Evolutionary conservation across 2,329 filamentous ascomycete species (phyloP), one percentile per base, ranked within the genome.

Genomic region (Alternaria hordeiaustralica): DNA sequence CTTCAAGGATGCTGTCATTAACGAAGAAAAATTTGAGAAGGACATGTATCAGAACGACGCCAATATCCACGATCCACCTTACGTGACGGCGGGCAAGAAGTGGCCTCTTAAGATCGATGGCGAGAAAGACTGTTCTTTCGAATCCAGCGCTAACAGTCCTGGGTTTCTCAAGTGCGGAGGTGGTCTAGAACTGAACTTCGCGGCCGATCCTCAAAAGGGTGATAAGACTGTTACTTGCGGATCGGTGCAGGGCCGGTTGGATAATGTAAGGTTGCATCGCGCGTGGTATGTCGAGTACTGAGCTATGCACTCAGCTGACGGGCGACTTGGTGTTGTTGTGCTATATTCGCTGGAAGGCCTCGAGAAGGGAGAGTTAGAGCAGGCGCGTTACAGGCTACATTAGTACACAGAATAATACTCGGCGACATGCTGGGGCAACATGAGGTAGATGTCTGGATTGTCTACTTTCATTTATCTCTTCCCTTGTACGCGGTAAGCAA

Each of bases 241-340:
- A 20, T 9, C n/a, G 41, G 18, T 44, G n/a, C 9, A 18, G n/a
- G 41, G 41, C 9, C n/a, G n/a, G 11, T 13, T 51, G 4, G 13
- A 26, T 11, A 25, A 26, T 18, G 26, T 50, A 5, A 50, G 6
- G 10, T 20, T 23, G 25, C 47, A 50, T 18, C 11, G 47, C 9
- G 47, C 47, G 23, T 50, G 47, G 25, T 50, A 30, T 18, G 47
- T 50, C 4, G 47, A 50, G 47, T 50, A 50, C 25, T 50, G 0
- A 44, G 41, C 18, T 20, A 0, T 0, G 9, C 41, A 20, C 18
- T 44, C 0, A 44, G 41, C 1, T 20, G n/a, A 28, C 11, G 12
- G 30, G 30, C 0, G 13, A 36, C 0, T 36, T 0, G 13, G 0
- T n/a, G 30, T 36, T 36, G 30, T 36, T 36, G 30, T 15, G 30